A percentile compares a stretch with the other conserved stretches of the same genome.
Conservation (phyloP, 306 rosid genomes). For the Pterocarpus santalinus region DNA sequence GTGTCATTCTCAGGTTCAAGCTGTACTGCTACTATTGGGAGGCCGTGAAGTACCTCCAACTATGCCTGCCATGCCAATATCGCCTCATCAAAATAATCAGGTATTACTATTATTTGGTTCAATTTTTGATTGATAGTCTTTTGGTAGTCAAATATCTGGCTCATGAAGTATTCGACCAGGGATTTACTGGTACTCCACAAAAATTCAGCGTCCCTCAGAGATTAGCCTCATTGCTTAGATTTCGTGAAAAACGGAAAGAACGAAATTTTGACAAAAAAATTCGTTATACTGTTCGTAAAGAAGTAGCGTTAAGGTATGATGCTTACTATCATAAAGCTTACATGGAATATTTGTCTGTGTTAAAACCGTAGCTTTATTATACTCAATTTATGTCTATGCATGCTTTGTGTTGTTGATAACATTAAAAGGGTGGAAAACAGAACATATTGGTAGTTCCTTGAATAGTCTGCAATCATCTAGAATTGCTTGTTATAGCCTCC, state of each 20-base stretch:
- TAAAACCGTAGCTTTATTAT: background rate
- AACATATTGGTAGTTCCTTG: constrained; percentile 27
- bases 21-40: constrained; percentile 74
- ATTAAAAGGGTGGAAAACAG: constrained; percentile 25
- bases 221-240: constrained; percentile 78
- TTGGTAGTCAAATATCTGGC: constrained; percentile 53
- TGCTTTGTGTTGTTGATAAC: constrained; percentile 5
- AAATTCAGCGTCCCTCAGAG: constrained; percentile 74
- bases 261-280: constrained; percentile 84
- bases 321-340: constrained; percentile 37
- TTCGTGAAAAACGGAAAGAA: constrained; percentile 86
- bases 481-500: constrained; percentile 9
- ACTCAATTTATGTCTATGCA: constrained; percentile 20
- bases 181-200: constrained; percentile 61
- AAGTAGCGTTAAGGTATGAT: constrained; percentile 79
- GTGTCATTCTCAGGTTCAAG: constrained; percentile 74
- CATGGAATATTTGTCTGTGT: constrained; percentile 16
- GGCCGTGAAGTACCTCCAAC: constrained; percentile 71
- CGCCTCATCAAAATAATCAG: constrained; percentile 57
- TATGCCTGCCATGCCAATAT: constrained; percentile 53
- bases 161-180: constrained; percentile 66
- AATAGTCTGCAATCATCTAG: constrained; percentile 8
- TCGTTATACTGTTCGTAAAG: constrained; percentile 83
- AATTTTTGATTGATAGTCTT: constrained; percentile 38
- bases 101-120: constrained; percentile 58